phyloP scores from a whole-genome alignment of 179 eudicot species.

The Beta macrorhiza region DNA sequence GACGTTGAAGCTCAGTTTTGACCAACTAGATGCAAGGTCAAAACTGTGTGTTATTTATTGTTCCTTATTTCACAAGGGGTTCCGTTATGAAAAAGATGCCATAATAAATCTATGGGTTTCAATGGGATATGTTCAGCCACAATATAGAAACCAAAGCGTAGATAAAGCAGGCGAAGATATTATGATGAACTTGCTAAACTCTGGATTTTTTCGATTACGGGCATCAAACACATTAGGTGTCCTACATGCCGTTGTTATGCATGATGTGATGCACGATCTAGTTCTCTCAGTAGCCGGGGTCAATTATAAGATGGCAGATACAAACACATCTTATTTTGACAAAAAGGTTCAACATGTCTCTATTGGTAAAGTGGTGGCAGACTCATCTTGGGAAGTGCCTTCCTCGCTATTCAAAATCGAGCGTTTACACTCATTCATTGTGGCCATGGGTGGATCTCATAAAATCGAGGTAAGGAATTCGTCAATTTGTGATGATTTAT shows the following conservation, averaged over 20 bases:
- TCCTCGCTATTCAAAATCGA: not conserved
- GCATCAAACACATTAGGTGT: too few species aligned
- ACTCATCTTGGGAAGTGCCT: not conserved
- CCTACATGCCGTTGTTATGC: too few species aligned
- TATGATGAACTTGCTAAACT: too few species aligned
- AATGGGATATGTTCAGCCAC: too few species aligned
- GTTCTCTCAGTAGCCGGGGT: not conserved
- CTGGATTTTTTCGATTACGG: too few species aligned
- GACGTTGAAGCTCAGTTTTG: slow-evolving; percentile 10
- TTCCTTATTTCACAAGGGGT: not conserved
- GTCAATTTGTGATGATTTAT: not conserved
- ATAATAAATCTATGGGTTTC: too few species aligned
- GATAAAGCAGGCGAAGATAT: too few species aligned
- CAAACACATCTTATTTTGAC: not conserved
- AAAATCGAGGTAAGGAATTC: not conserved
- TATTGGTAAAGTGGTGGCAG: not conserved
- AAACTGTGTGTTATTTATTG: not conserved
- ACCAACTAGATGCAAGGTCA: not conserved
- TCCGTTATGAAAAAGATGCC: too few species aligned
- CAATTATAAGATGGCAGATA: not conserved
- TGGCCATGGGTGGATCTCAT: rapidly evolving
- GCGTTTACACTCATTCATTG: not conserved
- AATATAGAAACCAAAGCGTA: too few species aligned
- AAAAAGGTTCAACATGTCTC: not conserved
- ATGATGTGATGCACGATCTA: too few species aligned